Evolutionary conservation across 257 asterid species (phyloP).

Genomic region (Parsonsia alboflavescens): DNA sequence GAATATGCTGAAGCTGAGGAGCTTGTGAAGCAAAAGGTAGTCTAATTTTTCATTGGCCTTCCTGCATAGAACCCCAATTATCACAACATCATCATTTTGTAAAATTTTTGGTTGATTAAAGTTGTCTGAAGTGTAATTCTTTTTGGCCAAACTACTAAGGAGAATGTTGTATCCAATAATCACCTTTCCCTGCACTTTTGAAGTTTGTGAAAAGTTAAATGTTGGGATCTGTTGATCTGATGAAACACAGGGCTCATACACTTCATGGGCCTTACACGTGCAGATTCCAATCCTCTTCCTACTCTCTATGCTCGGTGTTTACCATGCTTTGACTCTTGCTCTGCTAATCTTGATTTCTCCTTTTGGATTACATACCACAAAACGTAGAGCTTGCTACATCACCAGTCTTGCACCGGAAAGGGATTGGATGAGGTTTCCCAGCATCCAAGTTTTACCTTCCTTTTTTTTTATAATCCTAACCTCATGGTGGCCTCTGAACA

Average conservation of each 20-base stretch:
- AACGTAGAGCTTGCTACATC: background rate
- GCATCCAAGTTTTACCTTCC: background rate
- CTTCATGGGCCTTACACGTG: background rate
- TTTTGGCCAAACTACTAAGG: background rate
- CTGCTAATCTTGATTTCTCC: background rate
- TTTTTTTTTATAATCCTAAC: background rate
- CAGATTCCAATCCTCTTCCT: constrained; percentile 3
- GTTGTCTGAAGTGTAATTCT: background rate
- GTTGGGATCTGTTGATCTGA: background rate
- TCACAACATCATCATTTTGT: background rate
- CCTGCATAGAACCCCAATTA: background rate
- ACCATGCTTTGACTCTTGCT: background rate
- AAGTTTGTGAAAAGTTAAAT: background rate
- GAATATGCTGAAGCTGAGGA: constrained; percentile 95
- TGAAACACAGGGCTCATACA: background rate
- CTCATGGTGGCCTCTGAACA: background rate
- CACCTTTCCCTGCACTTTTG: background rate
- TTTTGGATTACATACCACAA: background rate
- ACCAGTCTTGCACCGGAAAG: background rate
- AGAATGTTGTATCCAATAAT: background rate
- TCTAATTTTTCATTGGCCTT: background rate
- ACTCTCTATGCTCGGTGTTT: background rate
- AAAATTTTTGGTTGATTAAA: background rate
- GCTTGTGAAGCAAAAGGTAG: constrained; percentile 88
- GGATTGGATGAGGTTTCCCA: background rate